Evolutionary conservation across 108 stramenopile species (phyloP).

Genomic region (Skeletonema tropicum): DNA sequence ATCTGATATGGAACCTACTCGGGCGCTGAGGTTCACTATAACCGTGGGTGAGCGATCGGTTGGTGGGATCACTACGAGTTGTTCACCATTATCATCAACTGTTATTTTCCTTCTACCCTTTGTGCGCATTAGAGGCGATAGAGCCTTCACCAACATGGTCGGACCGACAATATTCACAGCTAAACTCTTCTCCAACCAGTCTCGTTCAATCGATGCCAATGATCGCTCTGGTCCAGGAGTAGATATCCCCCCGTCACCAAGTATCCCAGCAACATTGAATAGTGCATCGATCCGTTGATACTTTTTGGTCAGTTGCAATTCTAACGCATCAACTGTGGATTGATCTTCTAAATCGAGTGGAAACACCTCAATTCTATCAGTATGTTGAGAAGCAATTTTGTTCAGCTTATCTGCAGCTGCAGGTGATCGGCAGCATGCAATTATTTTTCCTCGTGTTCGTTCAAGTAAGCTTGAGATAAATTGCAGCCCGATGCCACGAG

Average conservation of each 20-base stretch:
- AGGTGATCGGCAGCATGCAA: conserved; percentile 81
- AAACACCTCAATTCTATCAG: conserved; percentile 47
- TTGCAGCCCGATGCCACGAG: conserved; percentile 78
- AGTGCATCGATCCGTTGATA: conserved; percentile 72
- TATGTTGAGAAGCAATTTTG: conserved; percentile 16
- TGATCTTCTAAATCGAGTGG: conserved; percentile 76
- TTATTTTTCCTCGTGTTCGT: conserved; percentile 62
- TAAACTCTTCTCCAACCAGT: conserved; percentile 80
- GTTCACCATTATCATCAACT: background rate
- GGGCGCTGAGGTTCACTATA: conserved; percentile 86
- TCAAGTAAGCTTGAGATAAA: conserved; percentile 58
- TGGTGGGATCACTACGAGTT: conserved; percentile 17
- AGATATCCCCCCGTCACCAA: conserved; percentile 65
- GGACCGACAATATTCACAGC: conserved; percentile 82
- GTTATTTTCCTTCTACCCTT: conserved; percentile 9
- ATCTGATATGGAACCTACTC: conserved; percentile 92
- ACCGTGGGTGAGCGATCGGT: conserved; percentile 48
- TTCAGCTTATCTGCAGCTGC: conserved; percentile 33
- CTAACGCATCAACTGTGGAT: conserved; percentile 56
- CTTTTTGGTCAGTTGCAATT: conserved; percentile 32
- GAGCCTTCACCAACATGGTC: conserved; percentile 69
- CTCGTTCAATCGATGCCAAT: conserved; percentile 68
- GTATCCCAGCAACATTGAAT: conserved; percentile 82
- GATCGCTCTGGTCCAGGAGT: conserved; percentile 85
- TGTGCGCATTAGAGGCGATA: conserved; percentile 69